These are phyloP conservation scores for Sparassis latifolia DNA, from an alignment of 1,284 basidiomycete species.

Conservation along the genomic window DNA sequence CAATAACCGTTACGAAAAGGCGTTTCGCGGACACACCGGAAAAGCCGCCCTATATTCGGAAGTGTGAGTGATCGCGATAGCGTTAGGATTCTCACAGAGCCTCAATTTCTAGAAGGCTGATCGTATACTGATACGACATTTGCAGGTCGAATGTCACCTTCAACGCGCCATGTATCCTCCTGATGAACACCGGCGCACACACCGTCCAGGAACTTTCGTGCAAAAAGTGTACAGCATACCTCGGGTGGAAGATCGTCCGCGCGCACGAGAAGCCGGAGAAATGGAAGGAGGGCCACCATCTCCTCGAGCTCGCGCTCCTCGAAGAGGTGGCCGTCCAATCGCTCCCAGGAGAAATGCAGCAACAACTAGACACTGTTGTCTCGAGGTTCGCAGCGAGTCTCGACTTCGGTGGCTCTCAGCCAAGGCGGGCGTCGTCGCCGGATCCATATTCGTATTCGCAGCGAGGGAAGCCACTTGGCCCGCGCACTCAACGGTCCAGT, in stretches of 20 bases:
- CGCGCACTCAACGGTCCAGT: too few relatives aligned
- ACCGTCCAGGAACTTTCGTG: constrained; percentile 52
- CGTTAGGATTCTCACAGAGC: constrained; percentile 13
- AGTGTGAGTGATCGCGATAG: constrained; percentile 26
- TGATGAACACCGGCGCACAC: constrained; percentile 60
- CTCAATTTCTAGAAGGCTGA: not conserved
- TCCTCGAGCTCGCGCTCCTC: constrained; percentile 49
- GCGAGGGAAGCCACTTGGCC: too few relatives aligned
- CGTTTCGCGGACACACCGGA: constrained; percentile 24
- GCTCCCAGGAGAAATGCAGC: not conserved
- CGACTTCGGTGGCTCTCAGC: too few relatives aligned
- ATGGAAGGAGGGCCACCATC: constrained; percentile 55
- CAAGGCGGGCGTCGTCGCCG: too few relatives aligned
- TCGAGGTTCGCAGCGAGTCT: too few relatives aligned
- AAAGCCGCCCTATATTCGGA: constrained; percentile 32
- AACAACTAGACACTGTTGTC: too few relatives aligned
- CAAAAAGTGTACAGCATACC: constrained; percentile 38
- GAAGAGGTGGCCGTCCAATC: constrained; percentile 3
- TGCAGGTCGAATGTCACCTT: constrained; percentile 19
- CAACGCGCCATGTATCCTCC: constrained; percentile 31
- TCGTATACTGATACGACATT: not conserved
- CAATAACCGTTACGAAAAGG: constrained; percentile 4
- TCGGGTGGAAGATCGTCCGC: constrained; percentile 59
- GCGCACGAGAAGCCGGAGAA: constrained; percentile 50
- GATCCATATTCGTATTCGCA: too few relatives aligned